A percentile compares a stretch with the other conserved stretches of the same genome.
Evolutionary conservation across 495 filamentous ascomycete species (phyloP).

Genomic region (Lasiosphaeris hirsuta): DNA sequence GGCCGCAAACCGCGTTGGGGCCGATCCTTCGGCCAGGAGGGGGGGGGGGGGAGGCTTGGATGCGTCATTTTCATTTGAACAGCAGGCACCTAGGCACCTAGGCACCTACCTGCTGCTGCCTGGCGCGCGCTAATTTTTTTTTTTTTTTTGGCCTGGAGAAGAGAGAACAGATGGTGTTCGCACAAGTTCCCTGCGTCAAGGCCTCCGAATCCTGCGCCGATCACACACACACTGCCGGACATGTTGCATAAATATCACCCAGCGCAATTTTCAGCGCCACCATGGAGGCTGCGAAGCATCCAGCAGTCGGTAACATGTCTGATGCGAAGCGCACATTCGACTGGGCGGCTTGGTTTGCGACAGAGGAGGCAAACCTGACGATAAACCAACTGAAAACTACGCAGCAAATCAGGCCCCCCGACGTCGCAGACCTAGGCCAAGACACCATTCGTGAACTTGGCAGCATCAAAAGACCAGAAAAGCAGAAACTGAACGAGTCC

Average conservation of each 20-base stretch:
- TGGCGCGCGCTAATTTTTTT: not conserved
- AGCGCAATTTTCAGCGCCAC: not conserved
- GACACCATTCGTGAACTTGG: not conserved
- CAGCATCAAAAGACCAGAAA: constrained; percentile 1
- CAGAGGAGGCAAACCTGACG: not conserved
- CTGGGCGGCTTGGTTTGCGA: constrained; percentile 5
- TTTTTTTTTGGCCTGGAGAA: too few relatives aligned
- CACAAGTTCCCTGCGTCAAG: constrained; percentile 1
- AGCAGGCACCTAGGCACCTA: too few relatives aligned
- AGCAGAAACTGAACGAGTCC: not conserved
- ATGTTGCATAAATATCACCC: not conserved
- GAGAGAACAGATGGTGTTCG: not conserved
- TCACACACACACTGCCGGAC: not conserved
- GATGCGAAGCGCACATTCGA: not conserved
- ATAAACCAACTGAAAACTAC: not conserved
- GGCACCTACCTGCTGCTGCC: too few relatives aligned
- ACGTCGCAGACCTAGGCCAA: not conserved
- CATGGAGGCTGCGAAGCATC: not conserved
- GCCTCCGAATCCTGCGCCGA: not conserved
- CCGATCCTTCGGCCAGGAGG: not conserved
- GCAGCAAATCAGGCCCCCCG: not conserved
- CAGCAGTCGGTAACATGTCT: not conserved
- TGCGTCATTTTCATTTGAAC: not conserved
- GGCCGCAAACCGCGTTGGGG: not conserved
- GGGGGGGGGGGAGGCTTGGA: too few relatives aligned